Conservation (phyloP, 306 rosid species). For the Quercus engelmannii region DNA sequence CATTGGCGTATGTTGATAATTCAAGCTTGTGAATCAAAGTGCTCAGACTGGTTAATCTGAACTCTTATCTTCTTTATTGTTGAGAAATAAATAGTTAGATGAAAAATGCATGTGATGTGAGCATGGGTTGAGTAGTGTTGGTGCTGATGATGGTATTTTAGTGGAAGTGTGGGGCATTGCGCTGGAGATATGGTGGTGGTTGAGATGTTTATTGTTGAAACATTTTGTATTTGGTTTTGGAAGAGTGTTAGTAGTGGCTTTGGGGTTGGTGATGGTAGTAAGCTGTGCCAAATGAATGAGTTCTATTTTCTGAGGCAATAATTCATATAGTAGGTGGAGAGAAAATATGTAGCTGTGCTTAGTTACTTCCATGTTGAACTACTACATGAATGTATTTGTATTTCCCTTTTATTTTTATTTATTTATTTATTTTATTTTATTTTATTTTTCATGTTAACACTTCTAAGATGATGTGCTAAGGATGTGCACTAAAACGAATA, state of each 20-base stretch:
- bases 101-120: not conserved
- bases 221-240: not conserved
- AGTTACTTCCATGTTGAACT: not conserved
- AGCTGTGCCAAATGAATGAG: not conserved
- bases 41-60: not conserved
- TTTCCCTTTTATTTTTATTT: no score
- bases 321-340: not conserved
- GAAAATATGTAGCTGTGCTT: not conserved
- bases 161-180: not conserved
- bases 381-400: not conserved
- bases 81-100: not conserved
- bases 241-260: not conserved
- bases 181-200: not conserved
- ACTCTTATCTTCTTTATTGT: not conserved
- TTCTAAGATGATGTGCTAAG: not conserved
- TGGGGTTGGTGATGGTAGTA: slow-evolving; percentile 14
- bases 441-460: not conserved
- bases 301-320: not conserved
- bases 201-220: not conserved
- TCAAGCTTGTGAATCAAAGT: not conserved
- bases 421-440: no score
- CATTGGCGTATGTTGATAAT: not conserved
- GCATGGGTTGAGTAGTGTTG: not conserved
- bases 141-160: not conserved
- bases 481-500: not conserved